Evolutionary conservation across 179 eudicot genomes (phyloP), one percentile per base, ranked within the genome.

Genomic region (Nepenthes alata): DNA sequence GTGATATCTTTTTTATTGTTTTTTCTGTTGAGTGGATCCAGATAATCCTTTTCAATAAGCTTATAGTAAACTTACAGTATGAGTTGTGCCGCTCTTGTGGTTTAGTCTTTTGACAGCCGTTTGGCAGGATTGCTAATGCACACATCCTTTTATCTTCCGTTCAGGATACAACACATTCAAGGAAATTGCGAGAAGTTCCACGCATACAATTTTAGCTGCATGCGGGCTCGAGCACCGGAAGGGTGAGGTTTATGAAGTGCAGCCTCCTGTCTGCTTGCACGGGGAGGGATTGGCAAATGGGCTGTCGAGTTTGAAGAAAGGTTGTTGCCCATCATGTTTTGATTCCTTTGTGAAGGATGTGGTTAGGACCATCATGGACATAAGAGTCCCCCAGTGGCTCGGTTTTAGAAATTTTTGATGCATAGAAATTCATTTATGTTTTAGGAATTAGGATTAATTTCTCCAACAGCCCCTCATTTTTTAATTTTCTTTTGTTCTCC

Each of bases 301-400:
- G 59, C 73, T 57, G 67, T 60, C 16, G 12, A 69, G 79, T 71
- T 75, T 74, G 37, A 51, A 74, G 38, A 60, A 53, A 58, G 73
- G 69, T 59, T 75, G 69, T 64, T 84, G 86, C 84, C 60, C 70
- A 56, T 60, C 75, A 67, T 84, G 83, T 73, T 75, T 84, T 52
- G 73, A 78, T 75, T 55, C 34, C 45, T 82, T 82, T 51, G 86
- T 74, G 50, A 66, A 63, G 70, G 70, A 66, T 56, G 74, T 69
- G 60, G 85, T 80, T 62, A 75, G 67, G 55, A 73, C 63, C 56
- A 65, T 79, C 39, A 66, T 63, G 62, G 68, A 65, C 63, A 59
- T 47, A 55, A 38, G 52, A 67, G 61, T 62, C 48, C 72, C 78
- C 60, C 70, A 64, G 16, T 63, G 61, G 74, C 62, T 63, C 50